These are phyloP conservation scores for Endogone sp. DNA, from an alignment of 192 early-diverging fungal genomes.

Conservation along the genomic window DNA sequence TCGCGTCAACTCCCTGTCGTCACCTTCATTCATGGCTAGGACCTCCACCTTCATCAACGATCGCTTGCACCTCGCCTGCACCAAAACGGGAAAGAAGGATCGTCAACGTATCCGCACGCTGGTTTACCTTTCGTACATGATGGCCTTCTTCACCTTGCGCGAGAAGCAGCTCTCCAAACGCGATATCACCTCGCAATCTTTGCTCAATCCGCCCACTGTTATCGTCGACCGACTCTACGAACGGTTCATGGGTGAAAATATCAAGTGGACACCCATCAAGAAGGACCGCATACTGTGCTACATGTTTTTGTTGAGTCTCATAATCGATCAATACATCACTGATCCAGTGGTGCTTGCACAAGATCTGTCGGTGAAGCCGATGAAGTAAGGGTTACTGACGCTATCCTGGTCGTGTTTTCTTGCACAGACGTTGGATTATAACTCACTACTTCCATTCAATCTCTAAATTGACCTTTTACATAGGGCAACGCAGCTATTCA, in stretches of 20 bases:
- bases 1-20: no score
- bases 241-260: slow-evolving; percentile 56
- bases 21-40: no score
- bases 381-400: no score
- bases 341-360: slow-evolving; percentile 55
- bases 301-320: slow-evolving; percentile 68
- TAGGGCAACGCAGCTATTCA: no score
- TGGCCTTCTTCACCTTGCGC: slow-evolving; percentile 54
- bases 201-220: slow-evolving; percentile 56
- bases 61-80: slow-evolving; percentile 24
- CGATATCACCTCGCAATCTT: slow-evolving; percentile 34
- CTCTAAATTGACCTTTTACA: no score
- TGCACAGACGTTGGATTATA: no score
- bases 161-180: slow-evolving; percentile 41
- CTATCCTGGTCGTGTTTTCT: no score
- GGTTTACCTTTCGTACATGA: slow-evolving; percentile 75
- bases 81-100: slow-evolving; percentile 45
- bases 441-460: no score
- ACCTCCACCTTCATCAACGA: slow-evolving; percentile 45
- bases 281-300: slow-evolving; percentile 77
- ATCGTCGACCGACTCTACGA: slow-evolving; percentile 56
- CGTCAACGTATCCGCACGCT: slow-evolving; percentile 50
- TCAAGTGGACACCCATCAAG: slow-evolving; percentile 51
- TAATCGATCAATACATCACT: slow-evolving; percentile 66
- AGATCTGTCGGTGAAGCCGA: slow-evolving; percentile 58